Evolutionary conservation across 345 rosid species (phyloP), one percentile per base, ranked within the genome.

Genomic region (Eutrema heterophyllum): DNA sequence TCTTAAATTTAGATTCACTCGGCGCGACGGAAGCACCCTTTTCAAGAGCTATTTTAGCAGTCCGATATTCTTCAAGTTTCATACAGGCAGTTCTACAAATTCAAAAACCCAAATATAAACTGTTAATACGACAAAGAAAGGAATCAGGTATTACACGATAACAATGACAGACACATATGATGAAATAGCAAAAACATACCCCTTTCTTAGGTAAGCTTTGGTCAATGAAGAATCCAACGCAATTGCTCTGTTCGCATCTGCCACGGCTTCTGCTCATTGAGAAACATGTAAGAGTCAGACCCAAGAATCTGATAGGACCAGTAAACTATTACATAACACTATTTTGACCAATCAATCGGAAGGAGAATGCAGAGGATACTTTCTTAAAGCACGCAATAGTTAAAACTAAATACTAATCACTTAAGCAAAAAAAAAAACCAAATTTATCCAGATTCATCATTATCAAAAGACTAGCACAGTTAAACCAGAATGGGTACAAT

Each of bases 171-270:
- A 30, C 18, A 68, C 48, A 11, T 6, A 26, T 18, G 51, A 54
- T 26, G 57, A 51, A 56, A 29, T 0, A 48, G 29, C n/a, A 39
- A 59, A 6, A 40, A 0, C 88, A 69, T 72, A 92, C 99, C 85
- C 99, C 64, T 92, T 96, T 36, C 98, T 88, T 65, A 87, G 67
- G 79, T 90, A 92, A 6, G 97, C 93, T 83, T 87, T 96, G 15
- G 90, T 55, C 89, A 88, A 53, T 5, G 85, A 67, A 6, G 86
- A 75, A 40, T 89, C 93, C 91, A 92, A 81, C 80, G 84, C 86
- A 59, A 92, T 85, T 30, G 99, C 95, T 81, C 75, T 83, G 68
- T 69, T 86, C 0, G 98, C 88, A 83, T 92, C 99, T 50, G 88
- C 86, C 55, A 92, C 93, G 14, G 95, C 96, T 81, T 88, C 99